phyloP scores from a whole-genome alignment of 768 basidiomycete genomes.

The Rhodosporidiobolus odoratus region DNA sequence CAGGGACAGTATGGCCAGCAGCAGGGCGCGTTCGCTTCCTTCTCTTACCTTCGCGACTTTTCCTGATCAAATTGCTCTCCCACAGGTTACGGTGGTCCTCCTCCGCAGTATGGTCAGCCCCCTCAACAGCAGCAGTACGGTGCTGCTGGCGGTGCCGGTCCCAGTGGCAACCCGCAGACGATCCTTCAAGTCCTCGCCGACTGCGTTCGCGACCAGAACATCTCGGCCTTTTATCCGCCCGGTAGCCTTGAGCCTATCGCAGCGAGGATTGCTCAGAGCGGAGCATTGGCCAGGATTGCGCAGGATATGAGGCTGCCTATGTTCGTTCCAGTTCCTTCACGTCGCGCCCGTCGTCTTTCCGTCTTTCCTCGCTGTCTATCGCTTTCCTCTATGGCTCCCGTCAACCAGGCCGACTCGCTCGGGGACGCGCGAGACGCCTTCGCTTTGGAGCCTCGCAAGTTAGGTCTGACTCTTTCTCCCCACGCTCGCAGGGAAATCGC shows the following conservation, averaged over 20 bases:
- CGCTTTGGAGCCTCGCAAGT: no score
- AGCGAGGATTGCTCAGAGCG: slow-evolving; percentile 45
- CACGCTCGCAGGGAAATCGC: slow-evolving; percentile 43
- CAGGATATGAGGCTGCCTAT: slow-evolving; percentile 48
- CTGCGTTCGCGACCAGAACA: slow-evolving; percentile 37
- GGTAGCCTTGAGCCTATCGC: slow-evolving; percentile 48
- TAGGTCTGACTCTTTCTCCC: no score
- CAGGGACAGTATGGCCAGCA: slow-evolving; percentile 4
- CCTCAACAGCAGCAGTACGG: background rate
- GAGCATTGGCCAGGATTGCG: slow-evolving; percentile 47
- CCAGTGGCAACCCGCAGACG: background rate
- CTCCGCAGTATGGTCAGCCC: background rate
- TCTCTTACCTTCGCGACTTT: no score
- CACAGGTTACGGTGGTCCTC: slow-evolving; percentile 16
- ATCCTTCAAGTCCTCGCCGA: background rate
- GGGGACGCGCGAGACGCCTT: no score
- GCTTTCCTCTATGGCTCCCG: no score
- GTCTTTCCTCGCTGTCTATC: no score
- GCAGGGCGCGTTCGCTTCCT: background rate
- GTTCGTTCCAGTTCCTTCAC: background rate
- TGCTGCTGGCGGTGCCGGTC: background rate
- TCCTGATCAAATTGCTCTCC: background rate
- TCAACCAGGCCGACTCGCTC: no score
- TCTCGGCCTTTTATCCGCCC: slow-evolving; percentile 51
- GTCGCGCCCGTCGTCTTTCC: no score